Conservation (phyloP, 768 basidiomycete genomes). For the Cubamyces sp. region DNA sequence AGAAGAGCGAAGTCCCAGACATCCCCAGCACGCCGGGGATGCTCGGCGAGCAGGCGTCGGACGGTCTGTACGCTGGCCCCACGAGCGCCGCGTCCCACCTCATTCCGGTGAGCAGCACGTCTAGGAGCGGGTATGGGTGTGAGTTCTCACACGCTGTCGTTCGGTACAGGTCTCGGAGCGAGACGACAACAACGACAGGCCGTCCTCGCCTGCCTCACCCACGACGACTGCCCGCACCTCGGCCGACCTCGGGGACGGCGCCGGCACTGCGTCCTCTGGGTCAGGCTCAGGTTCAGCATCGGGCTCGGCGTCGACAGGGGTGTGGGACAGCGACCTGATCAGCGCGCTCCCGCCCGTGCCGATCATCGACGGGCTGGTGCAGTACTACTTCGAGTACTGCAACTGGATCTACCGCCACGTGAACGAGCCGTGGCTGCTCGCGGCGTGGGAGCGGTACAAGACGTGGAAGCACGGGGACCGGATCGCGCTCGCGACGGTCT, state of each 20-base stretch:
- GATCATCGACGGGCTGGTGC: constrained; percentile 72
- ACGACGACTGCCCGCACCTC: constrained; percentile 26
- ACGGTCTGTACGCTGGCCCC: constrained; percentile 79
- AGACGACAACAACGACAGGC: constrained; percentile 27
- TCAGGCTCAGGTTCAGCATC: no score
- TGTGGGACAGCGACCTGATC: constrained; percentile 77
- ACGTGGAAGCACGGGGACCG: constrained; percentile 66
- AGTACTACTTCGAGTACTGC: constrained; percentile 83
- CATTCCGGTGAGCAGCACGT: constrained; percentile 50
- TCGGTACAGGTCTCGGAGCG: constrained; percentile 19
- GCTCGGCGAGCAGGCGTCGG: constrained; percentile 64
- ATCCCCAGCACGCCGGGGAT: constrained; percentile 58
- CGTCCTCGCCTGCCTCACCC: constrained; percentile 16
- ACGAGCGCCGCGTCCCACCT: constrained; percentile 77
- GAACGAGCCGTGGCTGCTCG: constrained; percentile 61
- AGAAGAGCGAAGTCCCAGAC: constrained; percentile 12
- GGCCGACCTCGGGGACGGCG: constrained; percentile 46
- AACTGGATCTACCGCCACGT: constrained; percentile 88
- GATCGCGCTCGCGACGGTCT: constrained; percentile 70
- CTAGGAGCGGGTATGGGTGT: constrained; percentile 48
- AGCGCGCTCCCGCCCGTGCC: constrained; percentile 65
- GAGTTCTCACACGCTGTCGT: constrained; percentile 33
- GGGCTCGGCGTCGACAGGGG: no score
- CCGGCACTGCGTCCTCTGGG: constrained; percentile 32
- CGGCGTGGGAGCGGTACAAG: constrained; percentile 78